These are phyloP conservation scores for Candida quercuum DNA, from an alignment of 805 yeast genomes.

Conservation along the genomic window DNA sequence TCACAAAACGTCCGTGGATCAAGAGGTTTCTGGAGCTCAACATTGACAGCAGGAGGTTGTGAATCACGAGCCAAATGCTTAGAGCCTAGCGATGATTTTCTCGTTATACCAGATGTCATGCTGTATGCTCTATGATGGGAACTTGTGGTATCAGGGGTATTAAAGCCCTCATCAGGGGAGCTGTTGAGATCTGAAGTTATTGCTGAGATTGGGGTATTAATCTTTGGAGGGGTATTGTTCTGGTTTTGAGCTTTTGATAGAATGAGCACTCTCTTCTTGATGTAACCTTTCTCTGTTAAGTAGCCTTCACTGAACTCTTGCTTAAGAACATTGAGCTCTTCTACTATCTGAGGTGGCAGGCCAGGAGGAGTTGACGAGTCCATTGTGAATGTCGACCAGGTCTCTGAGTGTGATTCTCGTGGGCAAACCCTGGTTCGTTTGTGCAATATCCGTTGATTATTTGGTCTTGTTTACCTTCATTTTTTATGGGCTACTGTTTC, in stretches of 20 bases:
- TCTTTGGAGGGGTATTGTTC: conserved; percentile 4
- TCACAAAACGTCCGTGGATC: conserved; percentile 50
- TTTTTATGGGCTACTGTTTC: too few species aligned
- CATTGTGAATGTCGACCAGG: conserved; percentile 18
- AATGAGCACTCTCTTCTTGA: conserved; percentile 46
- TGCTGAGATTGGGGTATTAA: background rate
- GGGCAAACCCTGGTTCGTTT: too few species aligned
- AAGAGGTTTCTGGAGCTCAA: conserved; percentile 37
- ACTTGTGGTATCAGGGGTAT: conserved; percentile 2
- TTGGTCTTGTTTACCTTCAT: too few species aligned
- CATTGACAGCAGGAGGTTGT: conserved; percentile 25
- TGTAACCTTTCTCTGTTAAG: conserved; percentile 68
- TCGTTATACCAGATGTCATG: conserved; percentile 16
- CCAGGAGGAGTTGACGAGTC: conserved; percentile 20
- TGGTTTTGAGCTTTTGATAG: conserved; percentile 15
- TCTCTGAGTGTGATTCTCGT: conserved; percentile 7
- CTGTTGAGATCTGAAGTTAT: conserved; percentile 3
- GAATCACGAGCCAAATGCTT: conserved; percentile 24
- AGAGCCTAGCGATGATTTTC: conserved; percentile 27
- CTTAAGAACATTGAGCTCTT: conserved; percentile 35
- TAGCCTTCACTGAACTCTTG: conserved; percentile 62
- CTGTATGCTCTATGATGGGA: conserved; percentile 22
- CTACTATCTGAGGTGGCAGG: conserved; percentile 11
- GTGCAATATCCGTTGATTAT: too few species aligned
- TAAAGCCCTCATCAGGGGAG: conserved; percentile 1